Evolutionary conservation across 2,329 filamentous ascomycete species (phyloP), one percentile per base, ranked within the genome.

Genomic region (Fusarium heterosporum): DNA sequence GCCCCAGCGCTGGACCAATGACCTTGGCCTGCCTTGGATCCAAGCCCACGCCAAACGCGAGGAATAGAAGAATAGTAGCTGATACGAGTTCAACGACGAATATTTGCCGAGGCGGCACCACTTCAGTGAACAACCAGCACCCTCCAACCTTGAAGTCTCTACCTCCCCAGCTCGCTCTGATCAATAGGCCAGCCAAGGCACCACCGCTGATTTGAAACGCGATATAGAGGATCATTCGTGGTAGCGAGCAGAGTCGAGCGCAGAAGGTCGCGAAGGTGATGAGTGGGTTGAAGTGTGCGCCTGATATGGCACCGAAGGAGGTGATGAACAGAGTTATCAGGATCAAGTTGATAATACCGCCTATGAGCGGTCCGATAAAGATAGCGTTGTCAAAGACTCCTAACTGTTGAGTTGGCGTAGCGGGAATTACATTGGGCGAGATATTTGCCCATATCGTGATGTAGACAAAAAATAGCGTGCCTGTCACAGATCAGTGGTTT

Each of bases 231-330:
- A 86, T 68, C 25, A 80, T 76, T 5, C 84, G 79, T 0, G 84
- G 82, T 12, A 87, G 78, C 0, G 81, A 82, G 6, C 81, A 82
- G 2, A 86, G 74, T 0, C 83, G 78, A 2, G 83, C 80, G 30
- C 83, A 82, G 53, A 87, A 83, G 0, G 84, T 86, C 1, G 82
- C 80, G 39, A 87, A 78, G 0, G 84, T 86, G 43, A 87, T 86
- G 5, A 82, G 75, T 2, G 84, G 84, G 66, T 85, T 87, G 47
- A 87, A 76, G 69, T 87, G 85, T 0, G 82, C 84, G 14, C 84
- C 84, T 3, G 81, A 83, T 1, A 83, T 78, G 0, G 83, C 80
- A 1, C 79, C 82, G 25, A 83, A 80, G 0, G 78, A 78, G 43
- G 79, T 83, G 34, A 86, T 85, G 64, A 86, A 82, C 1, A 87